Evolutionary conservation across 2,329 filamentous ascomycete genomes (phyloP).

Genomic region (Penicillium sp.): DNA sequence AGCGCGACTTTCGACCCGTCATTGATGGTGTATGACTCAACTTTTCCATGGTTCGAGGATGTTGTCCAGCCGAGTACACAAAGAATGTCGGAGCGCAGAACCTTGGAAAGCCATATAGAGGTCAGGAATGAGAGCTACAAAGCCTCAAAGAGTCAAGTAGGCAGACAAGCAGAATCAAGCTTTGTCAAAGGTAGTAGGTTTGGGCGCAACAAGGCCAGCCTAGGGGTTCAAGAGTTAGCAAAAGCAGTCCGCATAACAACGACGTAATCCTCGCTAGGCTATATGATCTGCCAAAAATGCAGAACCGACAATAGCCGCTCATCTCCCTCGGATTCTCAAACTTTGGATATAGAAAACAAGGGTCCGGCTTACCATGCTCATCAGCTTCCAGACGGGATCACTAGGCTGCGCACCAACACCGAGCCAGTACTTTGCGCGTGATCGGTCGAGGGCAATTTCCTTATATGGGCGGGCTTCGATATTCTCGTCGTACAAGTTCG

Average conservation of each 20-base stretch:
- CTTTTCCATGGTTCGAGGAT: not conserved
- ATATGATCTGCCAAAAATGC: not conserved
- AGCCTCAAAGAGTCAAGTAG: not conserved
- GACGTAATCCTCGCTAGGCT: not conserved
- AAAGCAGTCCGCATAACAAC: not conserved
- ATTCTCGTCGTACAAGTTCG: constrained; percentile 48
- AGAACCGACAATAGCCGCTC: not conserved
- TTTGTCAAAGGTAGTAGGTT: constrained; percentile 24
- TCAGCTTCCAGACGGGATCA: constrained; percentile 80
- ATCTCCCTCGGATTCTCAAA: not conserved
- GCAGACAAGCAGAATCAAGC: constrained; percentile 11
- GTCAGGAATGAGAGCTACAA: not conserved
- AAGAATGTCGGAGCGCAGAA: not conserved
- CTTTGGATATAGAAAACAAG: not conserved
- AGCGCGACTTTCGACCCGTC: not conserved
- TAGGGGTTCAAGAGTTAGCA: constrained; percentile 17
- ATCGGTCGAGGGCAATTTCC: constrained; percentile 81
- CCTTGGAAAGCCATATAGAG: not conserved
- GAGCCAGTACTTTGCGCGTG: constrained; percentile 88
- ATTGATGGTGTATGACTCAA: not conserved
- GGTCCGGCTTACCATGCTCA: constrained; percentile 66
- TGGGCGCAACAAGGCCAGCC: constrained; percentile 37
- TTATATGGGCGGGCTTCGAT: constrained; percentile 71
- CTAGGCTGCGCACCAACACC: constrained; percentile 95
- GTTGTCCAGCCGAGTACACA: not conserved